Percentiles rank a stretch among this genome's conserved stretches.
Evolutionary conservation across 805 yeast species (phyloP).

Genomic region (Schizosaccharomyces lindneri): DNA sequence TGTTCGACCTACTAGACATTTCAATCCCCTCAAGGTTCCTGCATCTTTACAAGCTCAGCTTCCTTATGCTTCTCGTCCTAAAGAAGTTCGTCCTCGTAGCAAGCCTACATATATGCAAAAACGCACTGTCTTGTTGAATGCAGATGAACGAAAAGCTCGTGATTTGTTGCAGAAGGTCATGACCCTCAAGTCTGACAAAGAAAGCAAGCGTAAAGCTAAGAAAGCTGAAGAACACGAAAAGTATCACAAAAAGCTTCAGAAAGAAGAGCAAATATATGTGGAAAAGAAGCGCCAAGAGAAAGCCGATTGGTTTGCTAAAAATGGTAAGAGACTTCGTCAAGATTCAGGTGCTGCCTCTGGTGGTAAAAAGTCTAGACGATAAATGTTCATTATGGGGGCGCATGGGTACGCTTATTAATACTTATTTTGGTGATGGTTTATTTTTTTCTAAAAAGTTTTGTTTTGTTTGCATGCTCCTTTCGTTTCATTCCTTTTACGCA

Average conservation of each 20-base stretch:
- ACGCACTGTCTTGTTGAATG: slow-evolving; percentile 79
- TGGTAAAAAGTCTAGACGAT: not conserved
- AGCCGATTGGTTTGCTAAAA: not conserved
- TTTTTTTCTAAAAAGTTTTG: too few relatives aligned
- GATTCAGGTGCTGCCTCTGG: not conserved
- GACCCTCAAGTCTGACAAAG: slow-evolving; percentile 69
- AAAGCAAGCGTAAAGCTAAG: slow-evolving; percentile 44
- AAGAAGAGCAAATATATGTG: slow-evolving; percentile 12
- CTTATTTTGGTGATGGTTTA: too few relatives aligned
- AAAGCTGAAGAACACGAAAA: slow-evolving; percentile 54
- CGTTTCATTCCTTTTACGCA: too few relatives aligned
- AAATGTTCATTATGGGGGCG: not conserved
- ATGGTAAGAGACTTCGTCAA: not conserved
- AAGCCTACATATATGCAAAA: slow-evolving; percentile 60
- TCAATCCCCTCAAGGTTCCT: slow-evolving; percentile 76
- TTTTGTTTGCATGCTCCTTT: too few relatives aligned
- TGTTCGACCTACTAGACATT: slow-evolving; percentile 61
- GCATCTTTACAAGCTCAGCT: slow-evolving; percentile 45
- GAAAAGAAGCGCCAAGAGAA: not conserved
- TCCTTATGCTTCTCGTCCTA: slow-evolving; percentile 83
- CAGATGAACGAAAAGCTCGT: slow-evolving; percentile 58
- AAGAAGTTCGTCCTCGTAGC: slow-evolving; percentile 46
- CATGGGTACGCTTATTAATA: too few relatives aligned
- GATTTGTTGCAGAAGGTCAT: slow-evolving; percentile 67
- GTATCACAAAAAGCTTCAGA: slow-evolving; percentile 49